Percentiles rank a stretch among this genome's conserved stretches.
phyloP scores from a whole-genome alignment of 2,329 filamentous ascomycete genomes.

The Pestalotiopsis sp. region DNA sequence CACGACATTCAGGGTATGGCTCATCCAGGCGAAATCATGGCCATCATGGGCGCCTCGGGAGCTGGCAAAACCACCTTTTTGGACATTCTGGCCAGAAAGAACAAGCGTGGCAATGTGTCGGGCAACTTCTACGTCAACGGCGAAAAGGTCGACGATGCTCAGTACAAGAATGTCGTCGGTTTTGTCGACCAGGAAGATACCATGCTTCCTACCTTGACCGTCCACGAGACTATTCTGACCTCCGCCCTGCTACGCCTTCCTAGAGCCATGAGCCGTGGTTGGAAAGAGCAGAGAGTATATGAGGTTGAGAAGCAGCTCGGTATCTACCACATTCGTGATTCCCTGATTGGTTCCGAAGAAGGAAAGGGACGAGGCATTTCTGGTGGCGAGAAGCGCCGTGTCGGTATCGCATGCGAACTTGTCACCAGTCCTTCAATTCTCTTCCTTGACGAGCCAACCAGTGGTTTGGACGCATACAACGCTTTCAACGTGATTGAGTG shows the following conservation, averaged over 20 bases:
- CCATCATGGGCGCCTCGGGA: slow-evolving; percentile 97
- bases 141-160: slow-evolving; percentile 80
- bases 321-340: slow-evolving; percentile 91
- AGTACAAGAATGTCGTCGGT: slow-evolving; percentile 90
- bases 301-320: slow-evolving; percentile 97
- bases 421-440: slow-evolving; percentile 97
- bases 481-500: slow-evolving; percentile 98
- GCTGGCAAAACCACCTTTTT: slow-evolving; percentile 97
- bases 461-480: slow-evolving; percentile 93
- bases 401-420: slow-evolving; percentile 95
- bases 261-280: slow-evolving; percentile 80
- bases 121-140: slow-evolving; percentile 94
- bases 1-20: slow-evolving; percentile 80
- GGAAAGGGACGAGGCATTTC: slow-evolving; percentile 93
- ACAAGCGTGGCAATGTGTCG: slow-evolving; percentile 79
- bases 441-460: slow-evolving; percentile 96
- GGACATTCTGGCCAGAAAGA: slow-evolving; percentile 94
- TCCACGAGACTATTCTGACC: slow-evolving; percentile 96
- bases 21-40: slow-evolving; percentile 92
- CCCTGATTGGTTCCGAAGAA: slow-evolving; percentile 94
- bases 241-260: slow-evolving; percentile 92
- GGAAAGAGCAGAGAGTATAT: slow-evolving; percentile 89
- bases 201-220: slow-evolving; percentile 92
- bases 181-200: slow-evolving; percentile 99
- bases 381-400: slow-evolving; percentile 92